Evolutionary conservation across 1,139 yeast genomes (phyloP).

Genomic region (Debaryomyces psychrophilus): DNA sequence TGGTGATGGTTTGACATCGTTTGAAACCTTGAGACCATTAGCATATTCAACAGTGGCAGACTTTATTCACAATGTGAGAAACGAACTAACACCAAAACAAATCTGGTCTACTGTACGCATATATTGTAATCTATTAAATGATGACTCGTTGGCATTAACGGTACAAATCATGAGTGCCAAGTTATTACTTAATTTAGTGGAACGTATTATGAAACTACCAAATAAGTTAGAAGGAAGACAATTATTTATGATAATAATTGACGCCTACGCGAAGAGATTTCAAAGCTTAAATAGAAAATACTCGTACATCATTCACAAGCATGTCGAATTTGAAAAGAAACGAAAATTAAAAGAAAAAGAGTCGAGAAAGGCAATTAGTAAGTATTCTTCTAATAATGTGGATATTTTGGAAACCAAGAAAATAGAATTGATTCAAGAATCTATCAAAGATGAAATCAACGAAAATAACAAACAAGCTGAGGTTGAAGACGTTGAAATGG

Average conservation of each 20-base stretch:
- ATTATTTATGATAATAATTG: conserved; percentile 77
- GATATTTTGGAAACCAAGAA: conserved; percentile 15
- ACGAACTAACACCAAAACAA: conserved; percentile 79
- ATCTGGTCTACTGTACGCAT: conserved; percentile 87
- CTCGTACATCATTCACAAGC: conserved; percentile 66
- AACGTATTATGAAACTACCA: conserved; percentile 81
- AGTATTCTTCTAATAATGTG: conserved; percentile 40
- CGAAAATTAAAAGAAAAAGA: conserved; percentile 47
- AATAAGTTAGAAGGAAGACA: conserved; percentile 86
- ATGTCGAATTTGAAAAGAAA: conserved; percentile 53
- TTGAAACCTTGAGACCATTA: conserved; percentile 83
- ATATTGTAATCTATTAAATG: conserved; percentile 81
- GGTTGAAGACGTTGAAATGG: conserved; percentile 16
- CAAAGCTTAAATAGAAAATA: conserved; percentile 73
- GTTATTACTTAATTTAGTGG: conserved; percentile 81
- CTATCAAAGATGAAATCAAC: not conserved
- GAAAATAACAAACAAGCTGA: conserved; percentile 2
- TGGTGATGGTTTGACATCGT: conserved; percentile 91
- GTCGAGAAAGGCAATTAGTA: conserved; percentile 42
- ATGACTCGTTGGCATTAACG: conserved; percentile 80
- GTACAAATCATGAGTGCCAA: conserved; percentile 98
- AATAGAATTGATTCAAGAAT: not conserved
- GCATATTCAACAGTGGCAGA: conserved; percentile 98
- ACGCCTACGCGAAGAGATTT: conserved; percentile 85
- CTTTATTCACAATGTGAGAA: conserved; percentile 87